phyloP scores from a whole-genome alignment of 2,329 filamentous ascomycete species.

The Canariomyces notabilis region DNA sequence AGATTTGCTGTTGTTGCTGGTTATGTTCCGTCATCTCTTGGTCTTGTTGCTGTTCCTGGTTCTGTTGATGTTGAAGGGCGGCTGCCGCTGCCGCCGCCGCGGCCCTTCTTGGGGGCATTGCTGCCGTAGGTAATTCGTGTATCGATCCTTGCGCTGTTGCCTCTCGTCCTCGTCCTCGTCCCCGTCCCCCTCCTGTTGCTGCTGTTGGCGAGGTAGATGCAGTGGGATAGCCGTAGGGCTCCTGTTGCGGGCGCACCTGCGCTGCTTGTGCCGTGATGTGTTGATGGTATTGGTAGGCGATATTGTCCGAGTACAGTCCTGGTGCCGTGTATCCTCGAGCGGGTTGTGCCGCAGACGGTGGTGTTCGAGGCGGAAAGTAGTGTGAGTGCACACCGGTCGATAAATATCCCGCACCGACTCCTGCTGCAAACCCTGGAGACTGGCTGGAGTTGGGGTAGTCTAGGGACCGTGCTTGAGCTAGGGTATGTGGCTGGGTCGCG shows the following conservation, averaged over 20 bases:
- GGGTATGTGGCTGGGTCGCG: constrained; percentile 19
- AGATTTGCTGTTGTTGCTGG: not conserved
- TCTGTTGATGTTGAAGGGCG: not conserved
- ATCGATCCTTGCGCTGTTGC: too few species aligned
- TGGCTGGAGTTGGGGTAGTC: constrained; percentile 4
- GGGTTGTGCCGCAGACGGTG: constrained; percentile 8
- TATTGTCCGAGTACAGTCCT: constrained; percentile 4
- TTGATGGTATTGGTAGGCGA: constrained; percentile 14
- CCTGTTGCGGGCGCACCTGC: constrained; percentile 4
- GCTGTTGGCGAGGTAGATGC: not conserved
- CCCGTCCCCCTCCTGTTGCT: not conserved
- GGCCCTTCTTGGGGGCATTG: constrained; percentile 16
- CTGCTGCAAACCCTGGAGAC: not conserved
- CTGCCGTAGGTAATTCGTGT: too few species aligned
- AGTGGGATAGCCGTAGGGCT: constrained; percentile 3
- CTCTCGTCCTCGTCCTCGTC: too few species aligned
- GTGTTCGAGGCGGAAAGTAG: constrained; percentile 14
- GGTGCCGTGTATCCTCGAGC: constrained; percentile 13
- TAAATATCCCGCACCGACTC: constrained; percentile 9
- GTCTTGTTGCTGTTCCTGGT: not conserved
- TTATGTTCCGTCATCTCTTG: not conserved
- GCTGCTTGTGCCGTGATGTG: constrained; percentile 23
- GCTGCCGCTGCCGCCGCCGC: constrained; percentile 29
- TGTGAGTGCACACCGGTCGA: constrained; percentile 7
- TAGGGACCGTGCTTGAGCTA: constrained; percentile 8